These are phyloP conservation scores for Ochromonas danica DNA, from an alignment of 108 stramenopile species.

Conservation along the genomic window DNA sequence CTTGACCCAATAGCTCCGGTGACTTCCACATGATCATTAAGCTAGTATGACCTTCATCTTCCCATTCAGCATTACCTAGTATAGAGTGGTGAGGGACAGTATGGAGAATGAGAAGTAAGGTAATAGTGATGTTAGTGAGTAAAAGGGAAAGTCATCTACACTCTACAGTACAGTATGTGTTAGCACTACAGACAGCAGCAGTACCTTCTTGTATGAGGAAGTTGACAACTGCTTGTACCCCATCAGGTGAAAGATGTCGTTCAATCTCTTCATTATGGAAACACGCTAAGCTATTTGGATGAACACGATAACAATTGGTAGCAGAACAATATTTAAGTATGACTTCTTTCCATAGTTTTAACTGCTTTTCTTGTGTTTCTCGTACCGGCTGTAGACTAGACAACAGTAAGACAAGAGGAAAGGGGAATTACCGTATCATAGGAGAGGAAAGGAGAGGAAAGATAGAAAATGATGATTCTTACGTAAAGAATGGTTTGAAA, in stretches of 20 bases:
- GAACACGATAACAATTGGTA: neutral
- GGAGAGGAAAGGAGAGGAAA: no score
- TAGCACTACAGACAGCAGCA: neutral
- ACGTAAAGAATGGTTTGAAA: conserved; percentile 12
- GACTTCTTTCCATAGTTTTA: neutral
- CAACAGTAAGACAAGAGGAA: neutral
- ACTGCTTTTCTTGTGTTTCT: conserved; percentile 16
- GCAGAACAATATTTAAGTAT: neutral
- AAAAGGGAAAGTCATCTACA: neutral
- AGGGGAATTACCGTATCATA: neutral
- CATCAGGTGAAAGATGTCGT: neutral
- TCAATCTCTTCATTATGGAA: neutral
- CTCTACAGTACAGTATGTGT: neutral
- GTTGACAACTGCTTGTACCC: neutral
- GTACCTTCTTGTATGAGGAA: neutral
- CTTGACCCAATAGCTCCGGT: neutral
- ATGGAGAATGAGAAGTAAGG: no score
- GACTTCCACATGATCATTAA: conserved; percentile 5
- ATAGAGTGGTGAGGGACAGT: no score
- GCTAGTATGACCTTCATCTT: neutral
- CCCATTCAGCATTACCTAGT: conserved; percentile 23
- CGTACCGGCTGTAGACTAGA: neutral
- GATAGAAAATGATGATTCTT: neutral
- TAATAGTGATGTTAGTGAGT: neutral
- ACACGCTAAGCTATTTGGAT: neutral